Evolutionary conservation across 257 asterid species (phyloP).

Genomic region (Plantago elongata): DNA sequence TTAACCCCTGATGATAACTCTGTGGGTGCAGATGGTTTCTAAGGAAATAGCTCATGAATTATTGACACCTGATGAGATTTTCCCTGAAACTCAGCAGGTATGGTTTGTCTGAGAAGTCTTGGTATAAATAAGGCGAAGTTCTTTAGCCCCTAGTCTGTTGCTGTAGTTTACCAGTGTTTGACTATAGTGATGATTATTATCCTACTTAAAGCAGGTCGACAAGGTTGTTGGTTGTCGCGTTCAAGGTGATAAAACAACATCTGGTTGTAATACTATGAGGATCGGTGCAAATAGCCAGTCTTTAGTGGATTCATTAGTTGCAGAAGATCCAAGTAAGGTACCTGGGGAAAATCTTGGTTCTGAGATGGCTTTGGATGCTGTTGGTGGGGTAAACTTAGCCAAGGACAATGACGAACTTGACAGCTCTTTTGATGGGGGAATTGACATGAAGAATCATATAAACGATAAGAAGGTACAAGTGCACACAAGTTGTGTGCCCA

Average conservation of each 20-base stretch:
- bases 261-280: conserved; percentile 22
- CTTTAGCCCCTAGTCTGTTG: conserved; percentile 4
- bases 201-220: conserved; percentile 59
- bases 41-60: conserved; percentile 37
- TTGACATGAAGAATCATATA: conserved; percentile 27
- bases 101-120: conserved; percentile 12
- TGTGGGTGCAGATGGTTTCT: conserved; percentile 31
- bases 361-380: conserved; percentile 36
- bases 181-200: conserved; percentile 3
- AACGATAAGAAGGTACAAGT: conserved; percentile 49
- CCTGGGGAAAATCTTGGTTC: conserved; percentile 31
- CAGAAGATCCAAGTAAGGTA: conserved; percentile 29
- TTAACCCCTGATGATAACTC: conserved; percentile 13
- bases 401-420: conserved; percentile 40
- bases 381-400: conserved; percentile 29
- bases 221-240: conserved; percentile 81
- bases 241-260: conserved; percentile 34
- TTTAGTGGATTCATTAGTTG: conserved; percentile 36
- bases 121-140: conserved; percentile 12
- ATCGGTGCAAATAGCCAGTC: conserved; percentile 31
- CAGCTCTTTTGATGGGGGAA: conserved; percentile 39
- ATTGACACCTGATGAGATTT: conserved; percentile 26
- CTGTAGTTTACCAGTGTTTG: conserved; percentile 4
- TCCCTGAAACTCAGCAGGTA: conserved; percentile 43
- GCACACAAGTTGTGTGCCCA: conserved; percentile 55